Base-by-base conservation (phyloP, 2,329 filamentous ascomycete genomes). In the Fusarium lateritium region DNA sequence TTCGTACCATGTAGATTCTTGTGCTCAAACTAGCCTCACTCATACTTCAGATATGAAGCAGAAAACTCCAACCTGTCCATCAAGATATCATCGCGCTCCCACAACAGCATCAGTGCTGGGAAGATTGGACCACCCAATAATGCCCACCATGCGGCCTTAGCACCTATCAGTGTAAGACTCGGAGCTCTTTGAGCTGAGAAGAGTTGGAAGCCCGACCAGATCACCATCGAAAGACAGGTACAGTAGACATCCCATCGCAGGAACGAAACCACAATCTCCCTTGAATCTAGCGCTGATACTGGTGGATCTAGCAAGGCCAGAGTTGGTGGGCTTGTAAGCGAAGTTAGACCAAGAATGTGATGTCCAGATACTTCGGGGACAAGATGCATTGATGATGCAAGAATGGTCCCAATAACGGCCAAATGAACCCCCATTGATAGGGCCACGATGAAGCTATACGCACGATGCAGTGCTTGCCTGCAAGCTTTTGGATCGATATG, bases 191-290 rank as follows among this genome's bases (percentile, higher is more conserved):
- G 52, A 1, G 38, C 49, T 2, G 45, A 9, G 9, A 22, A 39
- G 3, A 72, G 44, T 5, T 70, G 64, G 14, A 71, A 72, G 19
- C 31, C 34, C 3, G 69, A 46, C 70, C 70, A 72, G 3, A 71
- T 40, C 2, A 57, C 40, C 56, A 72, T 66, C 1, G 69, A 50
- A 19, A 60, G 45, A 8, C 67, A 72, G 3, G 70, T 62, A 4
- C 70, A 72, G 11, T 72, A 72, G 6, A 72, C 64, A 14, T 72
- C 70, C 70, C 69, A 72, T 21, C 69, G 51, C 34, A 72, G 42
- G 40, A 72, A 72, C 0, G 67, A 65, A 1, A 72, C 70, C 2
- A 72, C 69, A 11, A 72, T 61, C 17, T 56, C 60, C 14, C 70
- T 59, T 0, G 63, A 56, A n/a, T 59, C 24, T 5, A 53, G 24